Evolutionary conservation across 352 stramenopile genomes (phyloP), one percentile per base, ranked within the genome.

Genomic region (Phytopythium boreale): DNA sequence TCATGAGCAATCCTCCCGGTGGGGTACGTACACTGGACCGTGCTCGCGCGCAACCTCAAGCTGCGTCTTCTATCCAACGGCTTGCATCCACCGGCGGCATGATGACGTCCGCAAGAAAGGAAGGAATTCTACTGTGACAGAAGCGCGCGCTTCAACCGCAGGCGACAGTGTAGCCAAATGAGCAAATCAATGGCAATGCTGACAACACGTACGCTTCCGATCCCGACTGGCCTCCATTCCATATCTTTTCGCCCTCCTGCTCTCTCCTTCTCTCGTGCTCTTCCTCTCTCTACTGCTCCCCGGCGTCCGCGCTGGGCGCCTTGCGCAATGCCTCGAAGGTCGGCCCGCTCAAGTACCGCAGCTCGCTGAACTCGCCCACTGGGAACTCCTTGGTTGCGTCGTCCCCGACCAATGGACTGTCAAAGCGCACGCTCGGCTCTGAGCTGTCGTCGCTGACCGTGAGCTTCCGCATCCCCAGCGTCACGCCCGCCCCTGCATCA

Each of bases 291-390:
- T 10, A 39, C 34, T 10, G 34, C 34, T 39, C 34, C 11, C 34
- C 34, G 47, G 46, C 5, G 46, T 29, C 46, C 8, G 19, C n/a
- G 46, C 46, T 26, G 4, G 12, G 22, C 9, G 46, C 20, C 2
- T 77, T 39, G 19, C 37, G 62, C 53, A 78, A 47, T 14, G 57
- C 55, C n/a, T 53, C 39, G 46, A 64, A 71, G 19, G 66, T 83
- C 1, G 80, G 79, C 0, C 79, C 75, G 6, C 74, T 62, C 62
- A 92, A 66, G 53, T 77, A 80, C 1, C 77, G 70, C 41, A 89
- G 51, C 46, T 89, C 82, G 50, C 66, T 84, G 49, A 92, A 64
- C 49, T 89, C 82, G 53, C 62, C 63, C 0, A 29, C 55, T 37
- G 53, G 63, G 31, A 70, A 39, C 17, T 19, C 19, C 31, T 59